These are phyloP conservation scores for Aspergillus incahuasiensis DNA, from an alignment of 495 filamentous ascomycete species.

Conservation along the genomic window DNA sequence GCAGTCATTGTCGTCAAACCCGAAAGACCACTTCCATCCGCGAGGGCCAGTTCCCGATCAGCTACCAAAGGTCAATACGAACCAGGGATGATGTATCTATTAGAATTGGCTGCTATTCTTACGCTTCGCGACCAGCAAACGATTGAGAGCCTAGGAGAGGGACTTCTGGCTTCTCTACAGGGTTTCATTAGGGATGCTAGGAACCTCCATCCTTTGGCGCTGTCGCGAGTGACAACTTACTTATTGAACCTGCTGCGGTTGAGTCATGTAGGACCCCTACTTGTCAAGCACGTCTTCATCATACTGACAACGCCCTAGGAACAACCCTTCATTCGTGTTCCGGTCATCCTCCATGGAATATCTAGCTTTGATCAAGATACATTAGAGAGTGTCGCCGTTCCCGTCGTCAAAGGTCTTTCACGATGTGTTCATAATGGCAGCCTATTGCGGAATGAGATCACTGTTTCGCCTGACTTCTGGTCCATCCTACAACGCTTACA, in stretches of 20 bases:
- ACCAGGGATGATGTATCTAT: slow-evolving; percentile 76
- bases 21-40: slow-evolving; percentile 56
- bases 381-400: slow-evolving; percentile 67
- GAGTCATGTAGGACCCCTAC: slow-evolving; percentile 66
- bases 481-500: slow-evolving; percentile 77
- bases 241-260: slow-evolving; percentile 76
- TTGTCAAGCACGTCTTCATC: neutral
- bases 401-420: slow-evolving; percentile 72
- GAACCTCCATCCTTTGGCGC: slow-evolving; percentile 70
- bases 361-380: slow-evolving; percentile 77
- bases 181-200: slow-evolving; percentile 72
- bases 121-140: slow-evolving; percentile 72
- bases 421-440: slow-evolving; percentile 72
- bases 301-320: slow-evolving; percentile 53
- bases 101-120: slow-evolving; percentile 85
- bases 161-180: slow-evolving; percentile 74
- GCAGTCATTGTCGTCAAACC: slow-evolving; percentile 84
- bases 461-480: slow-evolving; percentile 97
- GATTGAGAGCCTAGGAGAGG: slow-evolving; percentile 66
- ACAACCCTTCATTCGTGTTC: slow-evolving; percentile 83
- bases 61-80: slow-evolving; percentile 70
- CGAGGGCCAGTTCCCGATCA: slow-evolving; percentile 40
- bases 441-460: slow-evolving; percentile 82
- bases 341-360: slow-evolving; percentile 88
- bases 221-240: slow-evolving; percentile 83